phyloP scores from a whole-genome alignment of 2,329 filamentous ascomycete species.

The Fusarium verrucosum region DNA sequence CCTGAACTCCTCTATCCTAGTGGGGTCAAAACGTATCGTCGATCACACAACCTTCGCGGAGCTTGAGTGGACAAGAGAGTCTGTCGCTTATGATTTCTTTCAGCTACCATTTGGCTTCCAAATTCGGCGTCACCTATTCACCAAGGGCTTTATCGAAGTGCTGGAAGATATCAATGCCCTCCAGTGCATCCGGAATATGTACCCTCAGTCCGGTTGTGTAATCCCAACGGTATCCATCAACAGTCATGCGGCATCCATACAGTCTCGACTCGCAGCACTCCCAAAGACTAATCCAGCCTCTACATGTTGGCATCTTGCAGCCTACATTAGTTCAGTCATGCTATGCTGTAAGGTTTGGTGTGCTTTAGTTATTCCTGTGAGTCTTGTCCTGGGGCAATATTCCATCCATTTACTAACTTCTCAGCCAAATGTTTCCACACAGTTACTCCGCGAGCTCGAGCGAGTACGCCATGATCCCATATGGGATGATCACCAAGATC shows the following conservation, averaged over 20 bases:
- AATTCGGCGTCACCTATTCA: constrained; percentile 36
- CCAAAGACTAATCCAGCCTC: constrained; percentile 34
- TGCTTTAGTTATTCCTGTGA: constrained; percentile 51
- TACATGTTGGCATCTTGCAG: constrained; percentile 51
- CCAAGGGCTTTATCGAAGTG: constrained; percentile 47
- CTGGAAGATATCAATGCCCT: constrained; percentile 53
- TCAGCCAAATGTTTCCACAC: not conserved
- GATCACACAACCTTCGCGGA: constrained; percentile 55
- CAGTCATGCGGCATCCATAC: constrained; percentile 54
- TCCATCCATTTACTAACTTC: fast-evolving
- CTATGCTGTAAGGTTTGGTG: constrained; percentile 54
- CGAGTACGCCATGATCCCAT: fast-evolving
- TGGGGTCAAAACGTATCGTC: constrained; percentile 52
- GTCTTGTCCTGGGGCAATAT: constrained; percentile 10
- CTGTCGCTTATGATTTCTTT: constrained; percentile 44
- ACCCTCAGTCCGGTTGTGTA: constrained; percentile 21
- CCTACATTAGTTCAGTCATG: constrained; percentile 54
- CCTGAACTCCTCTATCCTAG: constrained; percentile 52
- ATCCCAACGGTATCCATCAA: constrained; percentile 49
- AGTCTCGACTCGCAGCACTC: constrained; percentile 50
- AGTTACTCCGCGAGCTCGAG: not conserved
- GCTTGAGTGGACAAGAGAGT: constrained; percentile 52
- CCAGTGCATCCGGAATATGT: constrained; percentile 50
- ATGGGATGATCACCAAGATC: not conserved
- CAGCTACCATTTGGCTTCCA: constrained; percentile 50